A percentile compares a stretch with the other conserved stretches of the same genome.
phyloP scores from a whole-genome alignment of 2,329 filamentous ascomycete genomes.

The Cercospora sp. region DNA sequence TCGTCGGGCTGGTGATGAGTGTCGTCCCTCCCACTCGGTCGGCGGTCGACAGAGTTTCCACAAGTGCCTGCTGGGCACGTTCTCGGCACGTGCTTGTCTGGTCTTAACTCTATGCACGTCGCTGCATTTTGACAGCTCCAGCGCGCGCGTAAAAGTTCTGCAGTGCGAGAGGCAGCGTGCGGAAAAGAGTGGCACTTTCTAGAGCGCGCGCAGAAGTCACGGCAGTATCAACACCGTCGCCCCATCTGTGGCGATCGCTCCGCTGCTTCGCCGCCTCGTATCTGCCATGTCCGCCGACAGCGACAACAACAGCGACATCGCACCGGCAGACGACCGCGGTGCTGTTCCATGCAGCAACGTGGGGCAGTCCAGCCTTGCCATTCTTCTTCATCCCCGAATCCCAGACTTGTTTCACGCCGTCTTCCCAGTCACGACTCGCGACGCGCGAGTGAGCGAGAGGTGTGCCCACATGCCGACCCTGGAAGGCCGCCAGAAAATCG shows the following conservation, averaged over 20 bases:
- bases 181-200: background rate
- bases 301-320: background rate
- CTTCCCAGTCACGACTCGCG: background rate
- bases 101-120: background rate
- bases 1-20: background rate
- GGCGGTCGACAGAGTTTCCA: background rate
- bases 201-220: background rate
- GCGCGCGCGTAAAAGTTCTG: background rate
- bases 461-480: slow-evolving; percentile 2
- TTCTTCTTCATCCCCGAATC: background rate
- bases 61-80: slow-evolving; percentile 2
- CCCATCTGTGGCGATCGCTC: background rate
- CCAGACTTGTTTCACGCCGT: background rate
- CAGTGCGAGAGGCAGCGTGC: background rate
- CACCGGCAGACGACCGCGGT: background rate
- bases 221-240: background rate
- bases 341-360: background rate
- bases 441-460: background rate
- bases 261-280: background rate
- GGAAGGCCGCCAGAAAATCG: background rate
- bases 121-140: background rate
- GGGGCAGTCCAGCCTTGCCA: background rate
- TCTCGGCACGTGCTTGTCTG: slow-evolving; percentile 6
- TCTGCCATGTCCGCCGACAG: background rate
- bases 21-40: background rate